Conservation (phyloP, 2,329 filamentous ascomycete genomes). For the Xylariaceae sp. region DNA sequence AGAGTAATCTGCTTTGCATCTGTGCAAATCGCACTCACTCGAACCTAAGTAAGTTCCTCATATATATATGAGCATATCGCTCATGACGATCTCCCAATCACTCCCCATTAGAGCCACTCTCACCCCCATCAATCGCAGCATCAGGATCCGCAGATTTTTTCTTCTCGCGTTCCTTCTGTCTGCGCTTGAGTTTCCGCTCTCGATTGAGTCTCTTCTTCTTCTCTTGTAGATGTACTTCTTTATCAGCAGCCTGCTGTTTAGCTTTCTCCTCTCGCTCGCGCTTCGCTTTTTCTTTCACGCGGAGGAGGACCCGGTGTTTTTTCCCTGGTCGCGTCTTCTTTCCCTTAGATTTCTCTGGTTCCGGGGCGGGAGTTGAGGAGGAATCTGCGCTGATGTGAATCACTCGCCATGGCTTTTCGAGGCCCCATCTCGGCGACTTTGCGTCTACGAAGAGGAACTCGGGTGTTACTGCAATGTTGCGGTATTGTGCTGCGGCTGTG, state of each 20-base stretch:
- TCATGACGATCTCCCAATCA: too few relatives aligned
- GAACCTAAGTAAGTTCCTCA: too few relatives aligned
- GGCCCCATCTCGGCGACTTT: constrained; percentile 50
- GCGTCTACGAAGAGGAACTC: constrained; percentile 49
- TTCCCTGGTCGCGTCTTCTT: constrained; percentile 50
- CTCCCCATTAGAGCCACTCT: background rate
- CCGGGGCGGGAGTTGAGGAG: constrained; percentile 1
- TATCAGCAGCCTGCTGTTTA: constrained; percentile 42
- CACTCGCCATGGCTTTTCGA: constrained; percentile 61
- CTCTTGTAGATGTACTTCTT: constrained; percentile 56
- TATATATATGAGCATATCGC: too few relatives aligned
- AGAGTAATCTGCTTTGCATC: too few relatives aligned
- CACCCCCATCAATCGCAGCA: background rate
- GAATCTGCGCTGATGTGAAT: constrained; percentile 40
- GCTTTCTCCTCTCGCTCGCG: constrained; percentile 40
- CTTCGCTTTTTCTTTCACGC: constrained; percentile 43
- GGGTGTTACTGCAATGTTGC: constrained; percentile 47
- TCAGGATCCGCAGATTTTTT: constrained; percentile 40
- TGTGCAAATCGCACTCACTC: too few relatives aligned
- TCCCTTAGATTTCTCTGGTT: constrained; percentile 26
- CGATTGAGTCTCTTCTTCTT: constrained; percentile 63
- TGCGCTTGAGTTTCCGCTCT: constrained; percentile 57
- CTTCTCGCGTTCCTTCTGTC: constrained; percentile 55
- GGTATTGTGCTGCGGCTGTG: constrained; percentile 39
- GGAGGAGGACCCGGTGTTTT: constrained; percentile 53